Evolutionary conservation across 176 grass and related monocot genomes (phyloP), one percentile per base, ranked within the genome.

Genomic region (Dactylis glomerata): DNA sequence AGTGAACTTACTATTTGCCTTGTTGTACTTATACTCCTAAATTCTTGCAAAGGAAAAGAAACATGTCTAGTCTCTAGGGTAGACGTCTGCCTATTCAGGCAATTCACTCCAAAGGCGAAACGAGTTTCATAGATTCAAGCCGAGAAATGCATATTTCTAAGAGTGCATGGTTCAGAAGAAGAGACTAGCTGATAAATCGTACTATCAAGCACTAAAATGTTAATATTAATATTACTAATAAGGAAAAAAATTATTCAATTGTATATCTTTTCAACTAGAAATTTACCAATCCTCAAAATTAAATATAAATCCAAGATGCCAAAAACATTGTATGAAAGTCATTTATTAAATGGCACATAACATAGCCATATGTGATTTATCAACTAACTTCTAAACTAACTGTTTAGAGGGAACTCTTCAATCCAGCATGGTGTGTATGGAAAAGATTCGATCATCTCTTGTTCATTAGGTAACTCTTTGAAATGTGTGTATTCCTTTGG

Each of bases 391-490:
- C 26, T 31, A 74, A 4, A 15, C 15, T 49, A 74, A 15, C 42
- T 72, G n/a, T 26, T 23, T 3, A 6, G 0, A 26, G 22, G 68
- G 27, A 74, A 74, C 64, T 67, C 64, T 74, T 74, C 15, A 30
- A 74, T 49, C 71, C 71, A 74, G 32, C 71, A 50, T 20, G 71
- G 71, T 14, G 71, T 74, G 27, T 74, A 74, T 32, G 42, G 26
- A 49, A 74, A 74, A 74, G 7, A 74, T 30, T 10, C 7, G 8
- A 30, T 28, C 26, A 0, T 28, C 5, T 30, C 44, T 7, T 2
- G 6, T 32, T 50, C 12, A 16, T 74, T 74, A 20, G 1, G 2
- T 49, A 74, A 34, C 64, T 17, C 15, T 9, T 20, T 4, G 15
- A 71, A 20, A 17, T 19, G 10, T 36, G 15, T 0, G 37, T 67